Percentiles rank a stretch among this genome's conserved stretches.
phyloP scores from a whole-genome alignment of 2,329 filamentous ascomycete genomes.

The Berkeleyomyces rouxiae region DNA sequence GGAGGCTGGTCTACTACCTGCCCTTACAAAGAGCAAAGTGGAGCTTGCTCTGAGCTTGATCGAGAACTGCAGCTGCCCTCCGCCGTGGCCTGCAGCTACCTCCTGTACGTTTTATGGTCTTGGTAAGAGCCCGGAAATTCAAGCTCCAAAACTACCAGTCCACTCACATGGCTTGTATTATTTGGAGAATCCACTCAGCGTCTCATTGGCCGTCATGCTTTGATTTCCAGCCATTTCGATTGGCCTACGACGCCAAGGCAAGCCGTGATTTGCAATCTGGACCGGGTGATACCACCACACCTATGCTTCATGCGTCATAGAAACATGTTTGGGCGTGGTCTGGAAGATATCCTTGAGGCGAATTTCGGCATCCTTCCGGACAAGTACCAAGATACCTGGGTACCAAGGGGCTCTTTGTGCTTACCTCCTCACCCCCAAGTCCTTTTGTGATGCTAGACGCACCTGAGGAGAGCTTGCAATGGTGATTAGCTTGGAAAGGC shows the following conservation, averaged over 20 bases:
- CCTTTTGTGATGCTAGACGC: background rate
- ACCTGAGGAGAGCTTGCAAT: too few species aligned
- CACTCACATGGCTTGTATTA: too few species aligned
- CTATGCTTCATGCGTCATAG: conserved; percentile 1
- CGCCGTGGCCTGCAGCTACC: background rate
- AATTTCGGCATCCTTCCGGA: conserved; percentile 9
- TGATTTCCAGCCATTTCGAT: background rate
- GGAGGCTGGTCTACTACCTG: background rate
- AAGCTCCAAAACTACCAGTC: too few species aligned
- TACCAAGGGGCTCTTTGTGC: background rate
- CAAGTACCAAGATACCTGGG: background rate
- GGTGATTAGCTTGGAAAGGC: too few species aligned
- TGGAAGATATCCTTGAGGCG: conserved; percentile 4
- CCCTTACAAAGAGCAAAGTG: background rate
- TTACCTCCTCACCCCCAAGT: background rate
- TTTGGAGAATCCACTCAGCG: background rate
- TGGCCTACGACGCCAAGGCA: background rate
- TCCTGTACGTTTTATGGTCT: background rate
- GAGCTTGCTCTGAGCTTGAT: background rate
- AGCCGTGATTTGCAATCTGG: background rate
- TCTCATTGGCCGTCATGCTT: background rate
- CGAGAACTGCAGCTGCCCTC: too few species aligned
- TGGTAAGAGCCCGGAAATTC: background rate
- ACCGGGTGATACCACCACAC: background rate
- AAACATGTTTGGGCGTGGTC: background rate